Conservation (phyloP, 768 basidiomycete genomes). For the Clathrus columnatus region DNA sequence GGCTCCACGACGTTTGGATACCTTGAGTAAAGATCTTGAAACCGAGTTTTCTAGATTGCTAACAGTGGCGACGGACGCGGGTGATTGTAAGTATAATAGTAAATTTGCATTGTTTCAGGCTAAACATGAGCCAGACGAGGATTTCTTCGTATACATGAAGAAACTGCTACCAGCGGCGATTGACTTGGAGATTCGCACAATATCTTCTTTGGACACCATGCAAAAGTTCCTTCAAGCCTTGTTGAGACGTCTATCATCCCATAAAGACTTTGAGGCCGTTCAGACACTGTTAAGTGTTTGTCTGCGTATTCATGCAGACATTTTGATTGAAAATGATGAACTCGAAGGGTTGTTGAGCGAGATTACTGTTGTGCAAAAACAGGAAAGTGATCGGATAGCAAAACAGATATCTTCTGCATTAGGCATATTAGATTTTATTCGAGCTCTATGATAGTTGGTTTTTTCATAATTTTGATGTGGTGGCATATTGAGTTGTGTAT, state of each 20-base stretch:
- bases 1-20: slow-evolving; percentile 44
- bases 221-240: slow-evolving; percentile 66
- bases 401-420: slow-evolving; percentile 66
- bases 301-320: slow-evolving; percentile 75
- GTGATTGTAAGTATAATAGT: slow-evolving; percentile 52
- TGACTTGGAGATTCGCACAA: slow-evolving; percentile 82
- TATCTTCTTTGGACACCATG: slow-evolving; percentile 57
- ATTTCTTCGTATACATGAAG: slow-evolving; percentile 79
- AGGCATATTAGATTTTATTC: slow-evolving; percentile 69
- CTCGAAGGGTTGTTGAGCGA: slow-evolving; percentile 46
- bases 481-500: neutral
- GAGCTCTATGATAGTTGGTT: slow-evolving; percentile 44
- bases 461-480: neutral
- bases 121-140: slow-evolving; percentile 46
- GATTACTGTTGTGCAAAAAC: slow-evolving; percentile 57
- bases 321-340: slow-evolving; percentile 64
- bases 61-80: slow-evolving; percentile 40
- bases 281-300: slow-evolving; percentile 83
- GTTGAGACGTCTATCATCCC: slow-evolving; percentile 60
- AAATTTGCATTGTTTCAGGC: slow-evolving; percentile 6
- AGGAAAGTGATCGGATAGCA: slow-evolving; percentile 70
- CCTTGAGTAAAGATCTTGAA: slow-evolving; percentile 39
- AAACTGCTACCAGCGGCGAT: slow-evolving; percentile 82
- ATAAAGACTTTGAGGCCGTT: slow-evolving; percentile 90
- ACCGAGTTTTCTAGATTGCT: slow-evolving; percentile 69